Percentiles rank a stretch among this genome's conserved stretches.
Evolutionary conservation across 495 filamentous ascomycete species (phyloP).

Genomic region (Annulohypoxylon moriforme): DNA sequence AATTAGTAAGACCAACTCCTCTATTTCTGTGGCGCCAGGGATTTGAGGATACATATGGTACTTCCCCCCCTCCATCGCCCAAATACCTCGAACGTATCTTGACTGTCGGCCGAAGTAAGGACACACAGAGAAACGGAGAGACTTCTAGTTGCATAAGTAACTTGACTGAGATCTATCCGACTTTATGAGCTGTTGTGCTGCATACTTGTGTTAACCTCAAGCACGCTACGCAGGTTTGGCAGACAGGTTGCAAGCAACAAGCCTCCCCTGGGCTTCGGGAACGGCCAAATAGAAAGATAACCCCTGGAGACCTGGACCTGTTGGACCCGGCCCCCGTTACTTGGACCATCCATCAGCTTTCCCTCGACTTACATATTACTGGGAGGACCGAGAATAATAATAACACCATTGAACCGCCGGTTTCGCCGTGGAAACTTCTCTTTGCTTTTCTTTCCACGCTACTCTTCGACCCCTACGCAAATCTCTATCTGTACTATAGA

Average conservation of each 20-base stretch:
- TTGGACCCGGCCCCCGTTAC: constrained; percentile 34
- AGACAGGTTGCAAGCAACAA: constrained; percentile 19
- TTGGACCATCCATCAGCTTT: constrained; percentile 45
- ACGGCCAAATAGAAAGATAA: constrained; percentile 34
- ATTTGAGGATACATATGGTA: constrained; percentile 40
- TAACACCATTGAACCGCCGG: constrained; percentile 42
- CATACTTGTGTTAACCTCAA: constrained; percentile 39
- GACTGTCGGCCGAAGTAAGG: constrained; percentile 31
- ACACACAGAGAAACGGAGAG: constrained; percentile 30
- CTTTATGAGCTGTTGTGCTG: constrained; percentile 32
- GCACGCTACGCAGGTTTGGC: constrained; percentile 31
- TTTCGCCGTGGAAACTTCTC: constrained; percentile 39
- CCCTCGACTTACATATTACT: constrained; percentile 17
- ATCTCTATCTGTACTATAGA: constrained; percentile 19
- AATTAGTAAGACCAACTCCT: constrained; percentile 44
- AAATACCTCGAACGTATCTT: constrained; percentile 33
- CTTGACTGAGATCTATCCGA: constrained; percentile 26
- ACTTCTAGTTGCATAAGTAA: constrained; percentile 22
- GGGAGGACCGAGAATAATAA: constrained; percentile 34
- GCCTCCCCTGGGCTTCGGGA: constrained; percentile 30
- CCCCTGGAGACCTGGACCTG: constrained; percentile 23
- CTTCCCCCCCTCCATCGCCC: constrained; percentile 16
- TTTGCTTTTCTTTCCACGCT: constrained; percentile 25
- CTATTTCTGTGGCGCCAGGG: constrained; percentile 26
- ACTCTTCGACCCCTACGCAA: constrained; percentile 12